phyloP scores from a whole-genome alignment of 345 rosid species.

The Limnanthes douglasii region DNA sequence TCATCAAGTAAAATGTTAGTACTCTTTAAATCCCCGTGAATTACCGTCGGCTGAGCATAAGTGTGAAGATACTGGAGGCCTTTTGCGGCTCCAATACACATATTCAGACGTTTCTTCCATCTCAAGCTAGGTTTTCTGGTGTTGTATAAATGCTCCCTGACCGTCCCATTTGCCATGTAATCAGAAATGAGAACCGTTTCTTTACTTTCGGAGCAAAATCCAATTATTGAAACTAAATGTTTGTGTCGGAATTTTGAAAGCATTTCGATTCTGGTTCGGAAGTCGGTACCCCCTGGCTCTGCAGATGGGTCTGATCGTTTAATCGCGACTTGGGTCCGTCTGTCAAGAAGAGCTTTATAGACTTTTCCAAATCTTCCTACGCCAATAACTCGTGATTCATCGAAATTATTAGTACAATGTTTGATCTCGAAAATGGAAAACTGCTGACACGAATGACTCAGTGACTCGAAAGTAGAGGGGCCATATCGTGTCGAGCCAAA shows the following conservation, averaged over 20 bases:
- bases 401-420: constrained; percentile 29
- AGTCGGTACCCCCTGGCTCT: constrained; percentile 47
- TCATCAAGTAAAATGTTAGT: constrained; percentile 53
- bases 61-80: constrained; percentile 72
- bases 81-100: constrained; percentile 55
- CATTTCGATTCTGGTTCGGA: constrained; percentile 54
- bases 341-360: constrained; percentile 32
- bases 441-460: constrained; percentile 39
- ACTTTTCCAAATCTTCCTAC: constrained; percentile 68
- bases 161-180: constrained; percentile 47
- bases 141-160: constrained; percentile 36
- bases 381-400: constrained; percentile 33
- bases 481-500: constrained; percentile 22
- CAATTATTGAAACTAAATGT: constrained; percentile 53
- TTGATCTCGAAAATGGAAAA: constrained; percentile 33
- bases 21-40: constrained; percentile 64
- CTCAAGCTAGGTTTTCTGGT: constrained; percentile 18
- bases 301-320: constrained; percentile 56
- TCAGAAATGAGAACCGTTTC: constrained; percentile 61
- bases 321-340: constrained; percentile 32
- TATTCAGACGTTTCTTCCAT: constrained; percentile 46
- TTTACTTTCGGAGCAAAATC: constrained; percentile 45
- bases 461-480: constrained; percentile 23
- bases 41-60: constrained; percentile 42
- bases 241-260: constrained; percentile 51